Conservation (phyloP, 208 protist species). For the Trypanosoma avium region DNA sequence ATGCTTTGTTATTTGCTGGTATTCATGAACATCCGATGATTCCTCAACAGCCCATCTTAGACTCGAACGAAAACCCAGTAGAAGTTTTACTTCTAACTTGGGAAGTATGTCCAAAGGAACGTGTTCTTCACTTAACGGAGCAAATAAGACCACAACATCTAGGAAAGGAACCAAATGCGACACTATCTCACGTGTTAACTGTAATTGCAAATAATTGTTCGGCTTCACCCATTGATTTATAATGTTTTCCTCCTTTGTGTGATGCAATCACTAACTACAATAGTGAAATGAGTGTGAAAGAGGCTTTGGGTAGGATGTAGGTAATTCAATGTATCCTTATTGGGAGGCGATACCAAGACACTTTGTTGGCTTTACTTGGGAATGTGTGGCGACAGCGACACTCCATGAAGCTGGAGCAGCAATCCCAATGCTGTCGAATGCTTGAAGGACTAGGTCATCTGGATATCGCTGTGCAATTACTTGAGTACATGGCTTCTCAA, state of each 20-base stretch:
- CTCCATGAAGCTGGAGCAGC: slow-evolving; percentile 51
- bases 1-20: slow-evolving; percentile 69
- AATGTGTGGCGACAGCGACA: slow-evolving; percentile 54
- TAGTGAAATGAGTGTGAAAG: slow-evolving; percentile 54
- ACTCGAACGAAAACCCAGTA: slow-evolving; percentile 58
- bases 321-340: slow-evolving; percentile 61
- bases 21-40: slow-evolving; percentile 72
- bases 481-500: slow-evolving; percentile 29
- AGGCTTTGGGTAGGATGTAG: slow-evolving; percentile 54
- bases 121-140: slow-evolving; percentile 75
- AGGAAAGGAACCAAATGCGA: slow-evolving; percentile 33
- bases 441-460: slow-evolving; percentile 29
- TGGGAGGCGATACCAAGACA: slow-evolving; percentile 30
- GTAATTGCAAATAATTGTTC: slow-evolving; percentile 55
- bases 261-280: slow-evolving; percentile 56
- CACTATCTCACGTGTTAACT: slow-evolving; percentile 51
- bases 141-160: slow-evolving; percentile 68
- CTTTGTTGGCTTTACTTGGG: slow-evolving; percentile 48
- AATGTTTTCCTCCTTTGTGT: slow-evolving; percentile 70
- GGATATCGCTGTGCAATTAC: slow-evolving; percentile 32
- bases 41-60: slow-evolving; percentile 32
- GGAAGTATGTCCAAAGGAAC: slow-evolving; percentile 64
- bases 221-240: slow-evolving; percentile 34
- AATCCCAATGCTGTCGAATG: slow-evolving; percentile 34
- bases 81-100: slow-evolving; percentile 80